Conservation (phyloP, 768 basidiomycete species). For the Artomyces pyxidatus region DNA sequence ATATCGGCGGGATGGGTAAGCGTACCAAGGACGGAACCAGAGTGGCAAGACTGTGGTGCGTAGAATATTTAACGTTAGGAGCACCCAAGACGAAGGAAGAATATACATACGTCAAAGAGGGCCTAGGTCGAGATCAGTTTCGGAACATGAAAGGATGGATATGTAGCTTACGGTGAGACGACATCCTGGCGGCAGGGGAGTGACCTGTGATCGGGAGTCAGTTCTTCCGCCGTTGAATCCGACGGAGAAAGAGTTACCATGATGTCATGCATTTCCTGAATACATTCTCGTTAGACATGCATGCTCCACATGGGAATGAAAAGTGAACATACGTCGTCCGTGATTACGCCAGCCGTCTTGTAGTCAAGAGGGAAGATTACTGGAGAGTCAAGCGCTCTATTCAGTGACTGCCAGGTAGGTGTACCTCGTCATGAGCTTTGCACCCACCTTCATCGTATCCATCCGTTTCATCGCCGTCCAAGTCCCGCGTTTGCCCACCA, state of each 20-base stretch:
- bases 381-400: constrained; percentile 19
- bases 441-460: constrained; percentile 69
- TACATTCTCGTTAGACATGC: constrained; percentile 6
- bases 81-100: constrained; percentile 1
- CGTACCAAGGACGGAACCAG: constrained; percentile 78
- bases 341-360: constrained; percentile 63
- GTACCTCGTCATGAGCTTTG: too few relatives aligned
- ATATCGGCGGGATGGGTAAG: neutral
- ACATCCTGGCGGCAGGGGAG: constrained; percentile 75
- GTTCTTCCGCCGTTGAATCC: neutral
- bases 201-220: constrained; percentile 20
- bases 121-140: constrained; percentile 12
- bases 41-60: constrained; percentile 65
- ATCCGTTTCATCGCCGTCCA: constrained; percentile 77
- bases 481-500: constrained; percentile 83
- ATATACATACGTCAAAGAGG: constrained; percentile 23
- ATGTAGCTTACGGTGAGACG: constrained; percentile 65
- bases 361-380: constrained; percentile 83
- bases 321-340: constrained; percentile 67
- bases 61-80: neutral
- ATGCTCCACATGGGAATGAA: neutral
- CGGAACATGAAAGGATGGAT: neutral
- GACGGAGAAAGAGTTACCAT: constrained; percentile 66
- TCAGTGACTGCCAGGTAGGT: constrained; percentile 8
- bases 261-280: constrained; percentile 63